Base-by-base conservation (phyloP, 352 stramenopile species). In the Phytophthora hybrid region DNA sequence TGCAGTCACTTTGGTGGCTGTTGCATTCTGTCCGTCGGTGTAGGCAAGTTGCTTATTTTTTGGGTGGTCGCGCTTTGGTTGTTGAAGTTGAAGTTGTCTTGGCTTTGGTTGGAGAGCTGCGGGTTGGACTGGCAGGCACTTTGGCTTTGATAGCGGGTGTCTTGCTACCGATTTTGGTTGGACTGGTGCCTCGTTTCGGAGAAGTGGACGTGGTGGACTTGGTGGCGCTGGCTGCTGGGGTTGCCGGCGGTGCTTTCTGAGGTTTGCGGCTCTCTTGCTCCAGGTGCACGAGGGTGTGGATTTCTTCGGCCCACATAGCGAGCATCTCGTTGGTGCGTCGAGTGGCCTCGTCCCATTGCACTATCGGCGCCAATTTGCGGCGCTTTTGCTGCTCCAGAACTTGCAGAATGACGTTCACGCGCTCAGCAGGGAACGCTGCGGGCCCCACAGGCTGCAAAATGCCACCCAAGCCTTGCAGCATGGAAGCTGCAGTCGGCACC, bases 251-350 rank as follows among this genome's bases (percentile, higher is more conserved):
- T 5, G 70, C 49, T 68, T 84, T 88, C 66, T 88, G 86, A 0
- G 84, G 76, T 49, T 88, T 87, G 39, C 83, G 81, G n/a, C 69
- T 90, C 58, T 93, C 82, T 49, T 91, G 82, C 59, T 92, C 81
- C 18, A 82, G 55, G 47, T 78, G 76, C 8, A 92, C 52, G 44
- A 87, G 79, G 63, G 77, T 89, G 46, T 82, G 77, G 1, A 93
- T 49, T 60, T 93, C 86, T 61, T 93, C 86, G 0, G 76, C 76
- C 59, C 78, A 92, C 86, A 93, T 93, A 7, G 76, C 62, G 29
- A 93, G 63, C 57, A 75, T 59, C 59, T 93, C 86, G 61, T 92
- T 91, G 10, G 76, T 81, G 32, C 77, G 76, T 9, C 63, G 71
- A 10, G 81, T 86, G 2, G n/a, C 31, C 10, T 90, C 79, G 53